Percentiles rank a stretch among this genome's conserved stretches.
phyloP scores from a whole-genome alignment of 495 filamentous ascomycete species.

The Evernia prunastri region DNA sequence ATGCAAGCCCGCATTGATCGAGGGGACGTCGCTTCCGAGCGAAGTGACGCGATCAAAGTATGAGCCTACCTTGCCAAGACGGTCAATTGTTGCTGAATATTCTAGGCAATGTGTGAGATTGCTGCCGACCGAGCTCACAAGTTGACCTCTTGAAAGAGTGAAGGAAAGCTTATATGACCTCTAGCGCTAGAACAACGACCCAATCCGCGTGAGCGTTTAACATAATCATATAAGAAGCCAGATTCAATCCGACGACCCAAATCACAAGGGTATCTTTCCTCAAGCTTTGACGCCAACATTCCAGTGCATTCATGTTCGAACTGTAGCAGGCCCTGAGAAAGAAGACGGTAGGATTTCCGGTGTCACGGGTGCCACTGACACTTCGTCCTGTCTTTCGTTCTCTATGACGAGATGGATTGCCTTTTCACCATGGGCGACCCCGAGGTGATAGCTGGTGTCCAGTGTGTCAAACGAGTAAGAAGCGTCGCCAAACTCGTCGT shows the following conservation, averaged over 20 bases:
- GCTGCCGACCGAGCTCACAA: constrained; percentile 56
- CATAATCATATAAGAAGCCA: neutral
- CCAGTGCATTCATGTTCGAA: constrained; percentile 1
- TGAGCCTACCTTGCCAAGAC: constrained; percentile 12
- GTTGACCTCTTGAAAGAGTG: constrained; percentile 24
- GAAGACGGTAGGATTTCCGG: neutral
- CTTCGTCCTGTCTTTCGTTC: constrained; percentile 21
- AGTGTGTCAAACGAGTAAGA: constrained; percentile 22
- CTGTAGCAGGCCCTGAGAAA: neutral
- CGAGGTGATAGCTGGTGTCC: constrained; percentile 16
- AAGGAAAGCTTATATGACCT: neutral
- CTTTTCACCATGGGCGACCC: constrained; percentile 16
- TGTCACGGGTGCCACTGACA: constrained; percentile 17
- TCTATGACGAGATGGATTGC: constrained; percentile 22
- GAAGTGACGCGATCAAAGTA: constrained; percentile 71
- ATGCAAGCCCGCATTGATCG: constrained; percentile 72
- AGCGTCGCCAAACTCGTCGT: constrained; percentile 22
- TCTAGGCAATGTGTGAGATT: constrained; percentile 67
- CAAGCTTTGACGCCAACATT: neutral
- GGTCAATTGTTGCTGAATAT: constrained; percentile 12
- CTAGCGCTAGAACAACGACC: neutral
- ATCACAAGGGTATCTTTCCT: neutral
- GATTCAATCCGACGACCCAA: neutral
- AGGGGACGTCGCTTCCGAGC: constrained; percentile 59
- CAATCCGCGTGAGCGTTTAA: neutral